phyloP scores from a whole-genome alignment of 306 rosid species.

The Fragaria nilgerrensis region DNA sequence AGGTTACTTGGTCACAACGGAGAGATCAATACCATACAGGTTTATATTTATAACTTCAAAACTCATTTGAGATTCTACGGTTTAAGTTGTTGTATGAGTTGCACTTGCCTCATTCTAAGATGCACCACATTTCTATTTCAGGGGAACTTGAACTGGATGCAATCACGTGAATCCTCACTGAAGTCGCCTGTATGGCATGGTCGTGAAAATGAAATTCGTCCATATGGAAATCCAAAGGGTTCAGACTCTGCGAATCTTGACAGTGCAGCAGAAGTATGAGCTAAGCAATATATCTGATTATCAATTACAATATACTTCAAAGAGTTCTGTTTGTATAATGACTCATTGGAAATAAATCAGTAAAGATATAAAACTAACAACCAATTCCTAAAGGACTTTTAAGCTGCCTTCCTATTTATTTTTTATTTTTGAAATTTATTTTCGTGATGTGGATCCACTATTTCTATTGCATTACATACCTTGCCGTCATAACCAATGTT shows the following conservation, averaged over 20 bases:
- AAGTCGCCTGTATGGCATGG: constrained; percentile 92
- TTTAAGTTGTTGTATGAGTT: constrained; percentile 11
- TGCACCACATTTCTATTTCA: constrained; percentile 37
- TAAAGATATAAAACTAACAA: neutral
- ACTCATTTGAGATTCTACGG: constrained; percentile 19
- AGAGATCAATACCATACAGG: constrained; percentile 99
- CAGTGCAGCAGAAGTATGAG: constrained; percentile 92
- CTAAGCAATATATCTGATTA: constrained; percentile 9
- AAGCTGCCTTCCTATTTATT: neutral
- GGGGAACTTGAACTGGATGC: constrained; percentile 99
- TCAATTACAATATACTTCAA: neutral
- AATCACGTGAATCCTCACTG: constrained; percentile 87
- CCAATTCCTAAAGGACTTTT: neutral
- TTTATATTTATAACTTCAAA: constrained; percentile 33
- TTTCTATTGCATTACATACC: neutral
- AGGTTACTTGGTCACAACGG: constrained; percentile 97
- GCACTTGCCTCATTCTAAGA: constrained; percentile 13
- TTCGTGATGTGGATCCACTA: neutral
- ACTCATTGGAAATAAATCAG: constrained; percentile 3
- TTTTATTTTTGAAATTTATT: neutral
- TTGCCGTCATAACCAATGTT: neutral
- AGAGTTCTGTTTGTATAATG: constrained; percentile 16
- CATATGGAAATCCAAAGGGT: constrained; percentile 87
- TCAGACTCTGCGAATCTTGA: constrained; percentile 99
- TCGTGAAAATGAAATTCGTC: constrained; percentile 96